Evolutionary conservation across 768 basidiomycete genomes (phyloP), one percentile per base, ranked within the genome.

Genomic region (Mycena latifolia): DNA sequence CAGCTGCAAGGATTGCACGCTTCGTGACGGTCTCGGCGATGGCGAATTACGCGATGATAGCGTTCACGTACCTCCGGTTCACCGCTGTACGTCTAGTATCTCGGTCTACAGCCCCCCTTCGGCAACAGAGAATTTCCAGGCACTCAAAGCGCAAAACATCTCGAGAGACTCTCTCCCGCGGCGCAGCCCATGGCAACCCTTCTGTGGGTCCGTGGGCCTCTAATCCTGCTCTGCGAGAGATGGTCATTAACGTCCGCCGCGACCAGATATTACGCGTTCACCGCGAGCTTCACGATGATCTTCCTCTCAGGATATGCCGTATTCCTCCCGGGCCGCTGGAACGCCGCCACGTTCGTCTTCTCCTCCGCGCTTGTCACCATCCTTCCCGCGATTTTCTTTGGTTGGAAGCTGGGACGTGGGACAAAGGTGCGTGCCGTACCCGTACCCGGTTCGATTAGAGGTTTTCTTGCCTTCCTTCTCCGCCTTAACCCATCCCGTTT

Each of bases 241-340:
- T 17, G 39, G 20, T 15, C 46, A 20, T 37, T 53, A n/a, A n/a
- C n/a, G n/a, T n/a, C n/a, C n/a, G n/a, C n/a, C n/a, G n/a, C n/a
- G n/a, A n/a, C 33, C 14, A 39, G 37, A 17, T 39, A 39, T 17
- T 39, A 39, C 15, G 8, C 37, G 14, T 39, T 39, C 18, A 8
- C 3, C 17, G 84, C 81, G 15, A 84, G 82, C 22, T 65, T 81
- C 33, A 72, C 75, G 0, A 85, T 85, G 84, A 77, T 81, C 10
- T 79, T 86, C 55, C 77, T 86, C 0, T 77, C 81, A 12, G 85
- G 84, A 1, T 86, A 85, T 56, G 77, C 78, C 2, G 84, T 86
- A 20, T 86, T 86, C 67, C 78, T 86, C 9, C 84, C 84, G 9
- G 85, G 84, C 8, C 72, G 70, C 27, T 86, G 85, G 85, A 75